Evolutionary conservation across 2,329 filamentous ascomycete genomes (phyloP).

Genomic region (Dothistroma septosporum): DNA sequence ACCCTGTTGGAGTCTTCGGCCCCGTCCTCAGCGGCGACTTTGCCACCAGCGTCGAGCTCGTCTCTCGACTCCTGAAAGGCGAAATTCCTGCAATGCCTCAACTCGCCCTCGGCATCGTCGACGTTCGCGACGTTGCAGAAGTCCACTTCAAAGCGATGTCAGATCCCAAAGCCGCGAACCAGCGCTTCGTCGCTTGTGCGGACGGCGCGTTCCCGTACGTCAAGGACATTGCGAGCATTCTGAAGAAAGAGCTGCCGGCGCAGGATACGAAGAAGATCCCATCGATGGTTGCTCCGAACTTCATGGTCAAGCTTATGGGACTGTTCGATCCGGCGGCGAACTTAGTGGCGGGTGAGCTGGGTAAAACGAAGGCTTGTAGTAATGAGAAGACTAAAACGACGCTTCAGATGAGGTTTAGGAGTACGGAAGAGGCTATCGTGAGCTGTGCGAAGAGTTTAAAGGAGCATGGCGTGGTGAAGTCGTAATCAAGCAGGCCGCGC

Average conservation of each 20-base stretch:
- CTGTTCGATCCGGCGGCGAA: constrained; percentile 22
- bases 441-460: constrained; percentile 22
- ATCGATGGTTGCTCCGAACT: constrained; percentile 20
- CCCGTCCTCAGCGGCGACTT: constrained; percentile 27
- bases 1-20: constrained; percentile 32
- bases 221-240: constrained; percentile 23
- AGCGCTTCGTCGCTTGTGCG: constrained; percentile 24
- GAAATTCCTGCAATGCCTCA: constrained; percentile 6
- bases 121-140: constrained; percentile 30
- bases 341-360: constrained; percentile 25
- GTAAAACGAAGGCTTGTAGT: constrained; percentile 15
- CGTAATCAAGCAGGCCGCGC: background rate
- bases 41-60: constrained; percentile 6
- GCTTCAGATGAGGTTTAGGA: constrained; percentile 27
- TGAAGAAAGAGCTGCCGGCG: constrained; percentile 22
- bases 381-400: constrained; percentile 29
- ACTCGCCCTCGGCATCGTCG: constrained; percentile 7
- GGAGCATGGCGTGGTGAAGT: constrained; percentile 21
- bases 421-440: constrained; percentile 24
- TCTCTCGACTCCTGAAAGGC: constrained; percentile 4
- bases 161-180: constrained; percentile 23
- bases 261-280: constrained; percentile 21
- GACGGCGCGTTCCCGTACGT: constrained; percentile 17
- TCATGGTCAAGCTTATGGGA: constrained; percentile 20
- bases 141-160: constrained; percentile 33